Evolutionary conservation across 2,329 filamentous ascomycete species (phyloP).

Genomic region (Ophiostoma tasmaniense): DNA sequence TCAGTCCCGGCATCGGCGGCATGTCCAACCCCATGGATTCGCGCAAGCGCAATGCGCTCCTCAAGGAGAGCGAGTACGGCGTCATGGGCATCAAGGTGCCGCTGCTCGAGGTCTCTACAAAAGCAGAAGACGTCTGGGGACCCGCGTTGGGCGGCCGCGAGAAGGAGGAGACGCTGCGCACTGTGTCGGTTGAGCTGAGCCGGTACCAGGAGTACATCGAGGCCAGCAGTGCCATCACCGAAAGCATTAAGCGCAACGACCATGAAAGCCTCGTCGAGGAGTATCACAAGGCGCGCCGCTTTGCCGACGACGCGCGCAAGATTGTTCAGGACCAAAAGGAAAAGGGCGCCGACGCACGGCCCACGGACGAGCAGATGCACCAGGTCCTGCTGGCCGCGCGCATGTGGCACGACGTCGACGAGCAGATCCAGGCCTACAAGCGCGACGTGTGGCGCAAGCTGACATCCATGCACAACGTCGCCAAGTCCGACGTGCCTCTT

Average conservation of each 20-base stretch:
- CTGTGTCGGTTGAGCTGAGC: constrained; percentile 66
- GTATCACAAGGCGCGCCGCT: constrained; percentile 72
- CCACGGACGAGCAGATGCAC: constrained; percentile 73
- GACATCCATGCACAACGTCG: constrained; percentile 54
- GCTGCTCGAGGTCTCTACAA: constrained; percentile 79
- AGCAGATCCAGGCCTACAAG: constrained; percentile 81
- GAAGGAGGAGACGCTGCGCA: constrained; percentile 79
- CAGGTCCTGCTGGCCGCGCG: constrained; percentile 79
- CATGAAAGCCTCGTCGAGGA: constrained; percentile 82
- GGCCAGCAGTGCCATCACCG: constrained; percentile 65
- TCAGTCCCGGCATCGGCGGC: neutral
- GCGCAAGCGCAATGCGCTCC: constrained; percentile 77
- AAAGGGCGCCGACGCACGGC: constrained; percentile 31
- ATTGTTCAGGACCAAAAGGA: constrained; percentile 43
- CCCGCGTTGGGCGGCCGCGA: constrained; percentile 85
- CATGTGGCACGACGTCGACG: constrained; percentile 91
- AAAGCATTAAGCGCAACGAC: constrained; percentile 83
- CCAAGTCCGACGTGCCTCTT: constrained; percentile 21
- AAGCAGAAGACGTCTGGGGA: constrained; percentile 96
- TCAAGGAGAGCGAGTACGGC: constrained; percentile 88
- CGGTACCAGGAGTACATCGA: constrained; percentile 76
- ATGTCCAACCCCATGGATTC: constrained; percentile 8
- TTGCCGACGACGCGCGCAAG: constrained; percentile 67
- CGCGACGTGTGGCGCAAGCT: constrained; percentile 80
- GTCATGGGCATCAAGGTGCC: constrained; percentile 81